Evolutionary conservation across 345 rosid species (phyloP), one percentile per base, ranked within the genome.

Genomic region (Populus simonii): DNA sequence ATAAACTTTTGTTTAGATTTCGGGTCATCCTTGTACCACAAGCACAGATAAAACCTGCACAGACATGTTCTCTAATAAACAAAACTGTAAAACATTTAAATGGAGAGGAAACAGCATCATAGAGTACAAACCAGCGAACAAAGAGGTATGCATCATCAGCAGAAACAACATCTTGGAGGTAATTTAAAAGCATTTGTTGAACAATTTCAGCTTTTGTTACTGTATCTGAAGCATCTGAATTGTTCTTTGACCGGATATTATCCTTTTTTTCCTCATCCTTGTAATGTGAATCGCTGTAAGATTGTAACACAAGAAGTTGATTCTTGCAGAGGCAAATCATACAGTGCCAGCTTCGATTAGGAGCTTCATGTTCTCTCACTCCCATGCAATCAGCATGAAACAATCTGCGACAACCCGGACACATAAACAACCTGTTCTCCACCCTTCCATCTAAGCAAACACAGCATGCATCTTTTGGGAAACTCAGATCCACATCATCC

Each of bases 311-410:
- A 76, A 91, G 88, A 83, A 96, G 96, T 80, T 96, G 97, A 83
- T 89, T 93, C 87, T 81, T 84, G 89, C 94, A 88, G 66, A 88
- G 79, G 83, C 99, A 93, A 81, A 91, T 82, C 74, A 92, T 97
- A 79, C 99, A 96, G 72, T 86, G 76, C 96, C 95, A 93, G 81
- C 86, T 87, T 81, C 85, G 87, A 79, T 79, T 88, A 67, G 92
- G 86, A 82, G 83, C 87, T 82, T 89, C 97, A 75, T 84, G 86
- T 84, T 96, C 98, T 79, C 92, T 92, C 75, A 87, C 80, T 68
- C 95, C 97, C 88, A 92, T 85, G 89, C 99, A 96, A 82, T 90
- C 99, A 76, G 89, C 90, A 85, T 96, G 99, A 86, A 91, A 93
- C 77, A 85, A 77, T 85, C 89, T 86, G 77, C 76, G 90, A 81